Evolutionary conservation across 2,329 filamentous ascomycete genomes (phyloP).

Genomic region (Venturia effusa): DNA sequence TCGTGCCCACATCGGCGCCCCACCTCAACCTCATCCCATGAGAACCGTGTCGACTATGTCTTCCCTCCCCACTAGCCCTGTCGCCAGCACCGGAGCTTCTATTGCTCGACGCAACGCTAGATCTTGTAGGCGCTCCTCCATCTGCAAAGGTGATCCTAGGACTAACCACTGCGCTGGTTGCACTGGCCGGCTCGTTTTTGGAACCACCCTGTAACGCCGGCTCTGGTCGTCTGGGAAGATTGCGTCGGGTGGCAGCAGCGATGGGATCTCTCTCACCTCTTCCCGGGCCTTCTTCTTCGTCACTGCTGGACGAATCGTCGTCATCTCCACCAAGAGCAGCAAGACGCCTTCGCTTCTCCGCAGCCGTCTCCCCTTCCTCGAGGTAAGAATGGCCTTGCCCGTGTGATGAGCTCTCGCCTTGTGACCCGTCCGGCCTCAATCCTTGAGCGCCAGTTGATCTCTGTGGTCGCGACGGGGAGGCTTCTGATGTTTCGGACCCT

Average conservation of each 20-base stretch:
- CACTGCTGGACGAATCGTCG: constrained; percentile 32
- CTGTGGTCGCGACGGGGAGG: constrained; percentile 13
- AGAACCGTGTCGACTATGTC: not conserved
- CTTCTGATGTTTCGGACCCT: constrained; percentile 7
- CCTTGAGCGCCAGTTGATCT: constrained; percentile 11
- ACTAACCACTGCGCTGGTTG: not conserved
- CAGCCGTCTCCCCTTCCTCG: constrained; percentile 55
- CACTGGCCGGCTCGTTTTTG: not conserved
- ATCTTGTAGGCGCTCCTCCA: not conserved
- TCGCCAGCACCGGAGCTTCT: not conserved
- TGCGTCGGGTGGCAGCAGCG: not conserved
- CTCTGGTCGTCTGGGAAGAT: not conserved
- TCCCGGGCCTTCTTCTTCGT: constrained; percentile 41
- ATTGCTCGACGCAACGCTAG: not conserved
- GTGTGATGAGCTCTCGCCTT: constrained; percentile 31
- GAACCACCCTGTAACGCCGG: not conserved
- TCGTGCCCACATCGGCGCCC: constrained; percentile 12
- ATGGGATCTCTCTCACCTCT: not conserved
- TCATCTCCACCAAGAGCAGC: constrained; percentile 56
- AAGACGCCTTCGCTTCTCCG: constrained; percentile 61
- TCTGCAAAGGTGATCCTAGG: not conserved
- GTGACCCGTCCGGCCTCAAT: constrained; percentile 10
- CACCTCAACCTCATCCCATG: constrained; percentile 10
- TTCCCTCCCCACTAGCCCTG: not conserved
- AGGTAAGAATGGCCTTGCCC: constrained; percentile 14